phyloP scores from a whole-genome alignment of 1,139 yeast species.

The Starmera stellimalicola region DNA sequence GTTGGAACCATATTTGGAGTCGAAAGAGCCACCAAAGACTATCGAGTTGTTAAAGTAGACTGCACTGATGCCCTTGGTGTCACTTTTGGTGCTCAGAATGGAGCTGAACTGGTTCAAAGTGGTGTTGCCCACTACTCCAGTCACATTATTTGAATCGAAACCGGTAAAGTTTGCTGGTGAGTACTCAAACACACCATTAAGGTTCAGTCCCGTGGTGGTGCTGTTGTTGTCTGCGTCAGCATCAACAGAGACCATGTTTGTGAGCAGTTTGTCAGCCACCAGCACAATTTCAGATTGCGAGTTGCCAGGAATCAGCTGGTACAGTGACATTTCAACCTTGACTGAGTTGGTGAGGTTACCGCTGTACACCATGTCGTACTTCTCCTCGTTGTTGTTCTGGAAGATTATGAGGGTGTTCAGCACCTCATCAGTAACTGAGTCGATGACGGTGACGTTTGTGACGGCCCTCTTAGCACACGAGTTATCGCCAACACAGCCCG shows the following conservation, averaged over 20 bases:
- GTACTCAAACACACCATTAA: conserved; percentile 76
- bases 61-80: conserved; percentile 27
- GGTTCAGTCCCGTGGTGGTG: conserved; percentile 24
- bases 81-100: conserved; percentile 32
- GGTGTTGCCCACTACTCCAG: conserved; percentile 53
- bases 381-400: conserved; percentile 72
- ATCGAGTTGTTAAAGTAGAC: conserved; percentile 22
- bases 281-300: conserved; percentile 28
- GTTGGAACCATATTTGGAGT: conserved; percentile 28
- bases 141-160: conserved; percentile 24
- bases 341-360: conserved; percentile 62
- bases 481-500: conserved; percentile 69
- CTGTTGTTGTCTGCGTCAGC: conserved; percentile 28
- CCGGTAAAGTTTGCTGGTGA: conserved; percentile 58
- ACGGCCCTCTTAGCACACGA: conserved; percentile 67
- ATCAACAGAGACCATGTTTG: conserved; percentile 45
- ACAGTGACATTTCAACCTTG: conserved; percentile 37
- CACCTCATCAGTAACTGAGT: conserved; percentile 29
- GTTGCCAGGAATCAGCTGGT: conserved; percentile 24
- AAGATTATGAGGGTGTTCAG: conserved; percentile 39
- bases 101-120: conserved; percentile 58
- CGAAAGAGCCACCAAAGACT: conserved; percentile 42
- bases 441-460: conserved; percentile 63
- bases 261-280: conserved; percentile 67
- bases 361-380: conserved; percentile 67